Evolutionary conservation across 2,329 filamentous ascomycete species (phyloP).

Genomic region (Simplicillium sp.): DNA sequence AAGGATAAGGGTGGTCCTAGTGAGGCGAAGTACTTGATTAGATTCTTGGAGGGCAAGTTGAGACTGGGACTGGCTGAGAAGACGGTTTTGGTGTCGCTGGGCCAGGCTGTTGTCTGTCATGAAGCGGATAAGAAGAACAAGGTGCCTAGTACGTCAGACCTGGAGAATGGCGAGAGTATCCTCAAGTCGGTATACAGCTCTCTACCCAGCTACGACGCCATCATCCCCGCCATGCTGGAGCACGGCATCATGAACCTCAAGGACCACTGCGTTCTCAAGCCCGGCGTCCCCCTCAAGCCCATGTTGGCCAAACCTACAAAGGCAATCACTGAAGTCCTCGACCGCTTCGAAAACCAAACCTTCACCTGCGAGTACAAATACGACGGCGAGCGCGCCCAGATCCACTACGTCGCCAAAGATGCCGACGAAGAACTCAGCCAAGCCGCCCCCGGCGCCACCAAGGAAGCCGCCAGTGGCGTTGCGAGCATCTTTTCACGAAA

Average conservation of each 20-base stretch:
- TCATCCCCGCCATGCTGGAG: conserved; percentile 81
- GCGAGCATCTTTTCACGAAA: conserved; percentile 95
- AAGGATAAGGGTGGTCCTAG: conserved; percentile 90
- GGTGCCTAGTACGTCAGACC: conserved; percentile 61
- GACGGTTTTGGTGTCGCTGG: conserved; percentile 81
- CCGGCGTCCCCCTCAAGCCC: conserved; percentile 90
- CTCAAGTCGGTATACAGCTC: conserved; percentile 87
- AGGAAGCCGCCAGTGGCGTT: conserved; percentile 62
- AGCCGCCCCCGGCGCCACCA: conserved; percentile 47
- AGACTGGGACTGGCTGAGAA: conserved; percentile 85
- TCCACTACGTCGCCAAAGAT: conserved; percentile 88
- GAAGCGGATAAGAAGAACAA: conserved; percentile 65
- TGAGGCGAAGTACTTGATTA: conserved; percentile 88
- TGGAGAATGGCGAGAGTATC: conserved; percentile 75
- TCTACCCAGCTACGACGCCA: conserved; percentile 88
- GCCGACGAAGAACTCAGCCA: conserved; percentile 60
- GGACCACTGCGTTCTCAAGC: conserved; percentile 82
- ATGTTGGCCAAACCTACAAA: conserved; percentile 99
- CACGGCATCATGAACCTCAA: conserved; percentile 76
- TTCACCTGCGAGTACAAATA: conserved; percentile 99
- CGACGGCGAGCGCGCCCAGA: conserved; percentile 95
- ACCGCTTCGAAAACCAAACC: conserved; percentile 88
- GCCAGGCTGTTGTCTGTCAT: conserved; percentile 79
- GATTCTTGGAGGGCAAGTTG: conserved; percentile 90
- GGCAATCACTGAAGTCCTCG: conserved; percentile 92